Base-by-base conservation (phyloP, 2,329 filamentous ascomycete genomes). In the Penicillium sclerotigenum region DNA sequence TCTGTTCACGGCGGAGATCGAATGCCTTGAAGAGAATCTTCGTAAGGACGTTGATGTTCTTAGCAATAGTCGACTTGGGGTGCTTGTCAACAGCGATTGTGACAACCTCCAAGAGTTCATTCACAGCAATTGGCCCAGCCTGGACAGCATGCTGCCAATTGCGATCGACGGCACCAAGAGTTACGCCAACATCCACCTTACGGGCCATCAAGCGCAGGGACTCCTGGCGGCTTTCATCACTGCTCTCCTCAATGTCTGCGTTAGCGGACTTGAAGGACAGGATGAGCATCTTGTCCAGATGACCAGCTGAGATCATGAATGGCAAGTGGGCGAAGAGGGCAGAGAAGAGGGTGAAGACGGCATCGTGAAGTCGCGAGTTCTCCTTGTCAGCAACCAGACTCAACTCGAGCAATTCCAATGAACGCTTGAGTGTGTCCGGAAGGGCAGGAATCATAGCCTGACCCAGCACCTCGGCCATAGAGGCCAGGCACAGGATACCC, bases 401-500 rank as follows among this genome's bases (percentile, higher is more conserved):
- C 55, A 81, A 75, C 48, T 85, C 79, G 47, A 97, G 81, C 63
- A 96, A 88, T 6, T 80, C 74, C 42, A 97, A 81, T 0, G 88
- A 83, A 60, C 84, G 87, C 0, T 87, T 85, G 38, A 97, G 83
- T 0, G 91, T 86, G 24, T 81, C 80, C 0, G 93, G 91, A 20
- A 97, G 78, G 0, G 97, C 81, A 0, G 91, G 89, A 20, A 97
- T 88, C 57, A 96, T 88, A 13, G 87, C 88, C 62, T 96, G 91
- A 56, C 89, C 87, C 37, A 97, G 79, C 9, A 96, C 91, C 65
- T 96, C 91, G 4, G 96, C 87, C 65, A 96, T 84, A 1, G 91
- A 96, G 3, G 93, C 88, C 55, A 99, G 81, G 69, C 91, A 97
- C 47, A 97, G 78, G 43, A 97, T 78, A n/a, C 91, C 90, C 79